Conservation (phyloP, 345 rosid species). For the Salix arbutifolia region DNA sequence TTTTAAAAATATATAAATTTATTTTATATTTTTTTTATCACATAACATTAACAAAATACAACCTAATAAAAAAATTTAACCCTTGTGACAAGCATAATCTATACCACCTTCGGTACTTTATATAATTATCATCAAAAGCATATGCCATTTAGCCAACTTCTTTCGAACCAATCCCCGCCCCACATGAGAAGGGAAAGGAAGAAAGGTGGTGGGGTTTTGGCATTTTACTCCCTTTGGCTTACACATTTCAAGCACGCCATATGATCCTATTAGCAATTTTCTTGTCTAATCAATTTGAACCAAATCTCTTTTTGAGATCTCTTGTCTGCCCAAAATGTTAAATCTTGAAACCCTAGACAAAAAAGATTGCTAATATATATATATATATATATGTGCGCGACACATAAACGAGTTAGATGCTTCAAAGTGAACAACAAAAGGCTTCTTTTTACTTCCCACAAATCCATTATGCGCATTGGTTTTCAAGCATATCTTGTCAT, state of each 20-base stretch:
- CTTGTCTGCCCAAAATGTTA: slow-evolving; percentile 13
- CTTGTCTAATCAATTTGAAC: slow-evolving; percentile 26
- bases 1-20: too few relatives aligned
- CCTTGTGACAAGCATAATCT: slow-evolving; percentile 29
- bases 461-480: not conserved
- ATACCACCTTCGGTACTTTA: not conserved
- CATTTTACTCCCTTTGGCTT: slow-evolving; percentile 8
- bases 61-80: not conserved
- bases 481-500: not conserved
- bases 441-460: not conserved
- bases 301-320: slow-evolving; percentile 38
- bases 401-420: not conserved
- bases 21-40: too few relatives aligned
- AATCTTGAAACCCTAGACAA: not conserved
- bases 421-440: not conserved
- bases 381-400: not conserved
- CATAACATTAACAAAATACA: too few relatives aligned
- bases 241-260: slow-evolving; percentile 22
- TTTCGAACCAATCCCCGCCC: slow-evolving; percentile 11
- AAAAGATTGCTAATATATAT: too few relatives aligned
- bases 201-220: not conserved
- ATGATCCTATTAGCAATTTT: slow-evolving; percentile 15
- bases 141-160: not conserved
- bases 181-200: not conserved
- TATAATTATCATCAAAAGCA: not conserved